Percentiles rank a stretch among this genome's conserved stretches.
phyloP scores from a whole-genome alignment of 169 alveolate genomes.

The Ichthyophthirius multifiliis region DNA sequence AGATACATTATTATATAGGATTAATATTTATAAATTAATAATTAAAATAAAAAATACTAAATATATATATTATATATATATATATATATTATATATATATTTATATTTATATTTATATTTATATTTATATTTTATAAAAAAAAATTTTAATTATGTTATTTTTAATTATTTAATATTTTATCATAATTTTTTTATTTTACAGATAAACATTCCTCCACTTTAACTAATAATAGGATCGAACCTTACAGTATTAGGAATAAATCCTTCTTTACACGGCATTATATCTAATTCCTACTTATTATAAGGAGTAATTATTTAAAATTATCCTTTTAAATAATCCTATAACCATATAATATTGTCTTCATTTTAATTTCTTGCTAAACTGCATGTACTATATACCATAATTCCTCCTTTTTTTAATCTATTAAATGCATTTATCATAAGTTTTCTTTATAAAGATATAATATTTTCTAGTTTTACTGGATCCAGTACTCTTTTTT shows the following conservation, averaged over 20 bases:
- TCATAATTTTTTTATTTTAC: constrained; percentile 19
- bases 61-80: too few relatives aligned
- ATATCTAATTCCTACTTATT: not conserved
- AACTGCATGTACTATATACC: constrained; percentile 60
- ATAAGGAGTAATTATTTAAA: constrained; percentile 3
- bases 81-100: too few relatives aligned
- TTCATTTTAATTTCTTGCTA: constrained; percentile 55
- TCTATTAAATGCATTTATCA: constrained; percentile 30
- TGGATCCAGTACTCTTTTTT: constrained; percentile 25
- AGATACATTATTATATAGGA: too few relatives aligned
- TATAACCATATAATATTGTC: constrained; percentile 36
- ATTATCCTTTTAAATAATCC: not conserved
- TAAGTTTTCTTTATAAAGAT: not conserved
- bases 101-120: too few relatives aligned
- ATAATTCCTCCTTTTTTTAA: constrained; percentile 47
- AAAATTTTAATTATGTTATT: too few relatives aligned
- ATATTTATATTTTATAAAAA: too few relatives aligned
- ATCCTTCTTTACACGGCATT: constrained; percentile 14
- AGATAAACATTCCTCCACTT: constrained; percentile 43
- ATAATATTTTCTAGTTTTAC: constrained; percentile 7
- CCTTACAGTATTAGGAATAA: constrained; percentile 19
- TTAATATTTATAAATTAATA: too few relatives aligned
- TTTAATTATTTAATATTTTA: too few relatives aligned
- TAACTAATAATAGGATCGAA: constrained; percentile 27
- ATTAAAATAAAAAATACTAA: too few relatives aligned